Evolutionary conservation across 164 flowering plant genomes (phyloP), one percentile per base, ranked within the genome.

Genomic region (Protea cynaroides): DNA sequence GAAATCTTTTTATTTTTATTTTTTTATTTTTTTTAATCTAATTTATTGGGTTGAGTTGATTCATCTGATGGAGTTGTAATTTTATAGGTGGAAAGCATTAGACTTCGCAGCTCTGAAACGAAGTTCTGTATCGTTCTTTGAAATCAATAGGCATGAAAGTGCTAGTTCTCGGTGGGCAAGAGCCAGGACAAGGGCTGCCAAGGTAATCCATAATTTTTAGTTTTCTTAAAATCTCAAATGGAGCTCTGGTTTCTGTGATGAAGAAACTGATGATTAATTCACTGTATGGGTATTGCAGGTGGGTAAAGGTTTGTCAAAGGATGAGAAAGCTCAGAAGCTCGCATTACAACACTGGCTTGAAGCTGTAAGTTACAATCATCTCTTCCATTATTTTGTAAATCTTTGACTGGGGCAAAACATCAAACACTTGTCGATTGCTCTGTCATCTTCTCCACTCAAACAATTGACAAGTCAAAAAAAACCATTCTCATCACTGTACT

Each of bases 321-420:
- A 83, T 67, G 88, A 86, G 68, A 89, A 85, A 66, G 96, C 92
- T 67, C 87, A 78, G 61, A 83, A 84, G 62, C 73, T 88, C 46
- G 90, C 90, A 9, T 71, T 86, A 21, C 77, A 74, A 52, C 90
- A 89, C 68, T 89, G 96, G 96, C 96, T 89, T 71, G 96, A 89
- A 79, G 92, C 96, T 49, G 96, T 87, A 76, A 84, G 88, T 52
- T 46, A 12, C 25, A 24, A 14, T 15, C 19, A 29, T 22, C 23
- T 14, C 24, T 24, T 54, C 67, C 18, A 40, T 49, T 21, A 29
- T 29, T 29, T 29, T n/a, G n/a, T n/a, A n/a, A n/a, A n/a, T n/a
- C n/a, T 29, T 29, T 29, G 34, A 29, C 34, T 29, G 34, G 34
- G 34, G 34, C 34, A 29, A 29, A 29, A 29, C 34, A 29, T 29